A percentile compares a stretch with the other conserved stretches of the same genome.
Conservation (phyloP, 129 eudicot genomes). For the Flaveria brownii region DNA sequence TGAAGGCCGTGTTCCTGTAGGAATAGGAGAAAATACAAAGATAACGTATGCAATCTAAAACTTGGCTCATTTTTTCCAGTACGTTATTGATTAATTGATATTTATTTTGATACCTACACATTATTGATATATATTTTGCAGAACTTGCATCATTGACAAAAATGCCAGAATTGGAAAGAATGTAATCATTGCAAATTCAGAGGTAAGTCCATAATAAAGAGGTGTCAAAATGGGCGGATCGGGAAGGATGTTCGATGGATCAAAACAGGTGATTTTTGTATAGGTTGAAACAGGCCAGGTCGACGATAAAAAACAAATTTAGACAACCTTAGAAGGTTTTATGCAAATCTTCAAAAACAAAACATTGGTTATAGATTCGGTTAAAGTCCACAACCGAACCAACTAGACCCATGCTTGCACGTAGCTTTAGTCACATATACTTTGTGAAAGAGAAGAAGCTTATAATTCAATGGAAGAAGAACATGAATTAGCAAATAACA, state of each 20-base stretch:
- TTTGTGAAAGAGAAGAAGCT: not conserved
- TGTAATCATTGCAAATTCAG: slow-evolving; percentile 86
- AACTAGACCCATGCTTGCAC: too few species aligned
- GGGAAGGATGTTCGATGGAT: not conserved
- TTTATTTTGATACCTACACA: not conserved
- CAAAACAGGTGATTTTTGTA: not conserved
- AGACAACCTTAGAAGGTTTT: not conserved
- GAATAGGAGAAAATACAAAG: slow-evolving; percentile 89
- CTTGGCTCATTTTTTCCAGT: not conserved
- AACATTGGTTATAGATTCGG: not conserved
- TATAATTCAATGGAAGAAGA: not conserved
- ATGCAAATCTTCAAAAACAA: not conserved
- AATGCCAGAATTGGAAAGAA: slow-evolving; percentile 95
- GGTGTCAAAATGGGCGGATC: not conserved
- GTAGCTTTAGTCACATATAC: not conserved
- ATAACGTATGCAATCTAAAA: slow-evolving; percentile 52
- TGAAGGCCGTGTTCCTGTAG: slow-evolving; percentile 87
- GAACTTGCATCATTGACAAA: slow-evolving; percentile 96
- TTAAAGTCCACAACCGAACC: too few species aligned
- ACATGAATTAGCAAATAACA: not conserved
- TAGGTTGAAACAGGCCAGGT: not conserved
- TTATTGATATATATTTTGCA: slow-evolving; percentile 31
- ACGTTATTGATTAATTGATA: not conserved
- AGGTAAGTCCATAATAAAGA: slow-evolving; percentile 46
- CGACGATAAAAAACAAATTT: not conserved